Evolutionary conservation across 805 yeast species (phyloP).

Genomic region (Candida tammaniensis): DNA sequence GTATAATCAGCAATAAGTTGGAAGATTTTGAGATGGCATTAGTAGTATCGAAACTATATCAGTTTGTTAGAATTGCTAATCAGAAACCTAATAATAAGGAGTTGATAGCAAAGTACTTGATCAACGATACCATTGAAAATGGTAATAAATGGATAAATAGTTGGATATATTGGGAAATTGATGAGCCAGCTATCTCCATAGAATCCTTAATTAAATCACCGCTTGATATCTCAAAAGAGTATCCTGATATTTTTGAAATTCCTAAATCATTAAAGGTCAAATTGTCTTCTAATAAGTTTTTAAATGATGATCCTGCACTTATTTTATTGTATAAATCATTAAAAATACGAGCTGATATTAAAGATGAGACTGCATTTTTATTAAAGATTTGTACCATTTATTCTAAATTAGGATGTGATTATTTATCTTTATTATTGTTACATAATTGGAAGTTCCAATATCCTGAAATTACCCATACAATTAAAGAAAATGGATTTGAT

Average conservation of each 20-base stretch:
- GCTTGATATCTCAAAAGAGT: conserved; percentile 21
- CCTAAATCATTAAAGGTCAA: conserved; percentile 15
- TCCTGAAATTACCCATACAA: conserved; percentile 3
- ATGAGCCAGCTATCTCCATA: conserved; percentile 43
- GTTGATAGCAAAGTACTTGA: conserved; percentile 42
- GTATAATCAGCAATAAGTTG: conserved; percentile 66
- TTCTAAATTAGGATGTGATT: conserved; percentile 89
- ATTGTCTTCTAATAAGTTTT: conserved; percentile 29
- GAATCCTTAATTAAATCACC: conserved; percentile 65
- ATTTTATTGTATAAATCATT: conserved; percentile 62
- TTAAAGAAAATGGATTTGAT: conserved; percentile 3
- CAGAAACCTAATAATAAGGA: conserved; percentile 36
- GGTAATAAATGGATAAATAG: conserved; percentile 81
- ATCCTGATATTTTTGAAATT: conserved; percentile 19
- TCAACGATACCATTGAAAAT: conserved; percentile 55
- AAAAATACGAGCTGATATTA: conserved; percentile 43
- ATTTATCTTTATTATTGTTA: conserved; percentile 60
- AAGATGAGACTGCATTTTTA: conserved; percentile 60
- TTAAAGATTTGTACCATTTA: conserved; percentile 64
- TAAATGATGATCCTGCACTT: conserved; percentile 81
- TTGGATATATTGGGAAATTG: conserved; percentile 73
- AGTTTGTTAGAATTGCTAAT: conserved; percentile 8
- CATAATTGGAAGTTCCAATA: conserved; percentile 53
- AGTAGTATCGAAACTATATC: conserved; percentile 76
- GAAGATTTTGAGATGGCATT: conserved; percentile 72